phyloP scores from a whole-genome alignment of 106 monocot species.

The Dioscorea dumetorum region DNA sequence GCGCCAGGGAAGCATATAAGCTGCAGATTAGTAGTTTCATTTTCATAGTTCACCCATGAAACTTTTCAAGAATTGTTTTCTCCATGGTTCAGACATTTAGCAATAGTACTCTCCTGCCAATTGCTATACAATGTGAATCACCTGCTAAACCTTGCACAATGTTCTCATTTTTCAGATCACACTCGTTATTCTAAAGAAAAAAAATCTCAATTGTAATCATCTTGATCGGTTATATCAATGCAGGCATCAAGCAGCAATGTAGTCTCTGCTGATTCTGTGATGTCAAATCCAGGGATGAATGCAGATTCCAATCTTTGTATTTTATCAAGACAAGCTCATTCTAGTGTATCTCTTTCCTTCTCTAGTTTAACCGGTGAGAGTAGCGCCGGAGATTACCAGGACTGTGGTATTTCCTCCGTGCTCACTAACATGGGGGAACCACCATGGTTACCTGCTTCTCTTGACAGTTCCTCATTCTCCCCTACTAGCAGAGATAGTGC shows the following conservation, averaged over 20 bases:
- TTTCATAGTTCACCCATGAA: too few relatives aligned
- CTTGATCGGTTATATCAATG: slow-evolving; percentile 25
- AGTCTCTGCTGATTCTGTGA: slow-evolving; percentile 53
- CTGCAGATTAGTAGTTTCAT: too few relatives aligned
- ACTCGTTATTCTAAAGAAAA: too few relatives aligned
- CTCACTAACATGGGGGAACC: slow-evolving; percentile 50
- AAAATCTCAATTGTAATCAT: not conserved
- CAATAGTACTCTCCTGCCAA: too few relatives aligned
- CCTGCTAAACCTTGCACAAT: too few relatives aligned
- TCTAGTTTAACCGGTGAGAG: slow-evolving; percentile 82
- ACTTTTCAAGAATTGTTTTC: too few relatives aligned
- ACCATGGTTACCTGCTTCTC: slow-evolving; percentile 48
- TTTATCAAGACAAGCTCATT: slow-evolving; percentile 36
- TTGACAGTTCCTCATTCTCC: slow-evolving; percentile 27
- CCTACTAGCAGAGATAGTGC: slow-evolving; percentile 61
- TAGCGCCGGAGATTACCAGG: slow-evolving; percentile 61
- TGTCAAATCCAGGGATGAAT: slow-evolving; percentile 36
- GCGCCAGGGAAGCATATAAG: too few relatives aligned
- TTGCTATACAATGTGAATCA: too few relatives aligned
- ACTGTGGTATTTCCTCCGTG: slow-evolving; percentile 55
- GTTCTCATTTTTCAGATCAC: too few relatives aligned
- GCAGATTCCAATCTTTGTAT: slow-evolving; percentile 41
- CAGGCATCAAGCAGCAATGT: slow-evolving; percentile 34
- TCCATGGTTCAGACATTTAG: too few relatives aligned
- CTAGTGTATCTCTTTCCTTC: slow-evolving; percentile 58